These are phyloP conservation scores for Solanum phureja DNA, from an alignment of 257 asterid genomes.

Conservation along the genomic window DNA sequence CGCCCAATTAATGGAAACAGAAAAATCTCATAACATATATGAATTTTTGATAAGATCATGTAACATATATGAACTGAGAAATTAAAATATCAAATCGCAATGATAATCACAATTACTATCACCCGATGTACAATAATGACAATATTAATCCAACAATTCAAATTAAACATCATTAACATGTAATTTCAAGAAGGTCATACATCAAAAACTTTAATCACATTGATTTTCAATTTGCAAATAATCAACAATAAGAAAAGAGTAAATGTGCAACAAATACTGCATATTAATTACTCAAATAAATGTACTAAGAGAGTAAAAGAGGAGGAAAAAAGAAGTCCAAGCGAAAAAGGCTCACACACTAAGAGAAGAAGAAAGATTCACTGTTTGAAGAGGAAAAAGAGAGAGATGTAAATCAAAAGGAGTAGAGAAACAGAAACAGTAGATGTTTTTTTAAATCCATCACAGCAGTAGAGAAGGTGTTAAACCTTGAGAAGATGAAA, in stretches of 20 bases:
- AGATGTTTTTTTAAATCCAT: neutral
- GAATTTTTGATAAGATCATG: neutral
- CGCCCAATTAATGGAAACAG: neutral
- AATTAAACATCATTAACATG: neutral
- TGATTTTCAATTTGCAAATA: neutral
- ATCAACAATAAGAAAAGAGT: neutral
- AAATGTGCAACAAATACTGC: neutral
- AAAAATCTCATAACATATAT: neutral
- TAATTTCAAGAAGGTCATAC: neutral
- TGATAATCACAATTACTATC: neutral
- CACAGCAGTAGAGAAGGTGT: neutral
- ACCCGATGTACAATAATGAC: neutral
- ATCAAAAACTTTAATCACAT: neutral
- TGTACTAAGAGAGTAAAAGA: neutral
- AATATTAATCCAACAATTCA: neutral
- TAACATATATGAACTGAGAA: neutral
- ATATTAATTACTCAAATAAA: neutral
- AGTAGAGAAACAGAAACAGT: neutral
- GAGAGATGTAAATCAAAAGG: neutral
- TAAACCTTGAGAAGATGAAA: neutral
- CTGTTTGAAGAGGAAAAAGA: neutral
- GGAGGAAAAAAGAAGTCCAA: neutral
- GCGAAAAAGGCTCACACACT: neutral
- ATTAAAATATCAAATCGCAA: neutral
- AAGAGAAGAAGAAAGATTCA: neutral